Evolutionary conservation across 208 protist genomes (phyloP).

Genomic region (Strigomonas culicis): DNA sequence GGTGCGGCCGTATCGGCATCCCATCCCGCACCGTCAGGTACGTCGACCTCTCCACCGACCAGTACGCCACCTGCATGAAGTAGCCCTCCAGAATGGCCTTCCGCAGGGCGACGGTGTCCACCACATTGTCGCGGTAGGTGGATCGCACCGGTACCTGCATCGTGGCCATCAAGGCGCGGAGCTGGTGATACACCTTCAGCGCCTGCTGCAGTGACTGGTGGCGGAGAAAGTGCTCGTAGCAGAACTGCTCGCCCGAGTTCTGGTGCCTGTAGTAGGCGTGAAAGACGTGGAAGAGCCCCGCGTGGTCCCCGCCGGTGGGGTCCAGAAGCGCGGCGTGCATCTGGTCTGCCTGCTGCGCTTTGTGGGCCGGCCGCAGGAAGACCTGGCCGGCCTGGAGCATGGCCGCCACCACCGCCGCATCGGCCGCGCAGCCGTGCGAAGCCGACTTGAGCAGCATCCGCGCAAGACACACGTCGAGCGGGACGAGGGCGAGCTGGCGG

Average conservation of each 20-base stretch:
- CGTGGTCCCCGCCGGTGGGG: slow-evolving; percentile 63
- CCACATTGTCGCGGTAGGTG: slow-evolving; percentile 41
- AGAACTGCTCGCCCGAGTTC: slow-evolving; percentile 40
- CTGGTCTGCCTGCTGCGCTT: slow-evolving; percentile 18
- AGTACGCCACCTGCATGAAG: slow-evolving; percentile 79
- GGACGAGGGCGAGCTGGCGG: slow-evolving; percentile 59
- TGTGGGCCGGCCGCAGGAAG: slow-evolving; percentile 20
- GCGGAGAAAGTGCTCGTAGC: slow-evolving; percentile 61
- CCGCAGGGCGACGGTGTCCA: slow-evolving; percentile 69
- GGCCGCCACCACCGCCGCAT: slow-evolving; percentile 80
- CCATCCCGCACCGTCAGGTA: slow-evolving; percentile 73
- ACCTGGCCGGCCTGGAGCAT: slow-evolving; percentile 83
- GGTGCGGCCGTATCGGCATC: slow-evolving; percentile 36
- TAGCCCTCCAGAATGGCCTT: slow-evolving; percentile 81
- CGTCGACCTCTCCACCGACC: slow-evolving; percentile 9
- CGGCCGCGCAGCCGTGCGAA: slow-evolving; percentile 68
- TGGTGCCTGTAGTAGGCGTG: slow-evolving; percentile 54
- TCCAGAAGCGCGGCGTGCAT: slow-evolving; percentile 19
- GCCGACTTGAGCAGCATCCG: no score
- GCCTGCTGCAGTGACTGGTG: slow-evolving; percentile 69
- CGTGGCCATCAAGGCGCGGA: slow-evolving; percentile 54
- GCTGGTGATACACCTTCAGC: slow-evolving; percentile 70
- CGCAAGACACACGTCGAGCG: slow-evolving; percentile 88
- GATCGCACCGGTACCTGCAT: slow-evolving; percentile 46
- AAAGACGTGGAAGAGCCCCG: slow-evolving; percentile 78